phyloP scores from a whole-genome alignment of 805 yeast species.

The Jamesozyma rosinii region DNA sequence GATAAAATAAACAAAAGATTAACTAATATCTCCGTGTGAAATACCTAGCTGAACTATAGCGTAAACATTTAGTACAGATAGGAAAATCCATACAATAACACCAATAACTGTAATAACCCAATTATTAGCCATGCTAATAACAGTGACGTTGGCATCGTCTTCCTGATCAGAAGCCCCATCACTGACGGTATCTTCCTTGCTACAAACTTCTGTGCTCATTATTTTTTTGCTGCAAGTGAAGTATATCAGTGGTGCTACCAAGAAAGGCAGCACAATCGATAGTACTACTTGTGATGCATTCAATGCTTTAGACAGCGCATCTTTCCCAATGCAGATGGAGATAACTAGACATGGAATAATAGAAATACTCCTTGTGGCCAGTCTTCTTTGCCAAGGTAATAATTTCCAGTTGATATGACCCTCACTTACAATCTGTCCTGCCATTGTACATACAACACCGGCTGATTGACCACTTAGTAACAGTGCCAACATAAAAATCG shows the following conservation, averaged over 20 bases:
- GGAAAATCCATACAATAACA: conserved; percentile 56
- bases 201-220: conserved; percentile 50
- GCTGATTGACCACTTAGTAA: conserved; percentile 84
- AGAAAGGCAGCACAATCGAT: conserved; percentile 72
- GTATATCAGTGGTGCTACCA: conserved; percentile 76
- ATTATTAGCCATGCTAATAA: conserved; percentile 52
- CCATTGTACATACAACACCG: conserved; percentile 86
- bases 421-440: conserved; percentile 87
- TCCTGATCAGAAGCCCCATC: conserved; percentile 10
- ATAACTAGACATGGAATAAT: conserved; percentile 74
- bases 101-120: conserved; percentile 48
- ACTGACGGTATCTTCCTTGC: conserved; percentile 3
- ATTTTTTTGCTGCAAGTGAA: conserved; percentile 62
- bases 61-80: conserved; percentile 63
- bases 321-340: conserved; percentile 60
- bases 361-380: conserved; percentile 68
- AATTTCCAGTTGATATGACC: conserved; percentile 80
- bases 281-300: conserved; percentile 82
- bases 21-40: conserved; percentile 22
- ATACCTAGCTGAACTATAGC: conserved; percentile 37
- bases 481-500: conserved; percentile 75
- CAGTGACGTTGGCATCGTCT: conserved; percentile 17
- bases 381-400: conserved; percentile 70
- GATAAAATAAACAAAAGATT: too few species aligned
- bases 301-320: conserved; percentile 62